phyloP scores from a whole-genome alignment of 345 rosid species.

The Heritiera littoralis region DNA sequence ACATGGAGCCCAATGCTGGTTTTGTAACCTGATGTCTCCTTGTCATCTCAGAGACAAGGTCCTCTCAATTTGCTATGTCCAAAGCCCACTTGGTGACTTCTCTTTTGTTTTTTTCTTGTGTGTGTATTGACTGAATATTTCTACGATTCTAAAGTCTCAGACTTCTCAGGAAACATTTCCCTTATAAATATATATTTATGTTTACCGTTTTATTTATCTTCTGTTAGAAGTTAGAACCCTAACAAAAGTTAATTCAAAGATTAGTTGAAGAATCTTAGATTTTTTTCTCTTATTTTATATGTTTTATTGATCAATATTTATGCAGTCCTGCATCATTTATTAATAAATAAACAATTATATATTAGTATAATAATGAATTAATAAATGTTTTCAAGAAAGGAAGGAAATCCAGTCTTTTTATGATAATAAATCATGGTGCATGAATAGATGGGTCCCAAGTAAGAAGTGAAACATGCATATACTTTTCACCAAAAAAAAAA shows the following conservation, averaged over 20 bases:
- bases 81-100: constrained; percentile 26
- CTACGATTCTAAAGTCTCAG: background rate
- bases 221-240: constrained; percentile 3
- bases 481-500: background rate
- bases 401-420: background rate
- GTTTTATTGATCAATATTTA: background rate
- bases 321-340: background rate
- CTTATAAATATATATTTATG: background rate
- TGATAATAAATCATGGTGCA: background rate
- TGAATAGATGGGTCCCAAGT: background rate
- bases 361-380: background rate
- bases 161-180: background rate
- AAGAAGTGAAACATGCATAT: background rate
- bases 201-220: background rate
- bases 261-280: background rate
- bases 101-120: constrained; percentile 23
- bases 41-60: constrained; percentile 36
- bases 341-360: background rate
- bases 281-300: background rate
- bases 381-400: background rate
- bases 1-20: constrained; percentile 66
- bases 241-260: background rate
- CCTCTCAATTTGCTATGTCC: constrained; percentile 21
- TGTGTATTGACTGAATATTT: background rate
- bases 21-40: constrained; percentile 35